These are phyloP conservation scores for Fusarium transvaalense DNA, from an alignment of 2,329 filamentous ascomycete species.

Conservation along the genomic window DNA sequence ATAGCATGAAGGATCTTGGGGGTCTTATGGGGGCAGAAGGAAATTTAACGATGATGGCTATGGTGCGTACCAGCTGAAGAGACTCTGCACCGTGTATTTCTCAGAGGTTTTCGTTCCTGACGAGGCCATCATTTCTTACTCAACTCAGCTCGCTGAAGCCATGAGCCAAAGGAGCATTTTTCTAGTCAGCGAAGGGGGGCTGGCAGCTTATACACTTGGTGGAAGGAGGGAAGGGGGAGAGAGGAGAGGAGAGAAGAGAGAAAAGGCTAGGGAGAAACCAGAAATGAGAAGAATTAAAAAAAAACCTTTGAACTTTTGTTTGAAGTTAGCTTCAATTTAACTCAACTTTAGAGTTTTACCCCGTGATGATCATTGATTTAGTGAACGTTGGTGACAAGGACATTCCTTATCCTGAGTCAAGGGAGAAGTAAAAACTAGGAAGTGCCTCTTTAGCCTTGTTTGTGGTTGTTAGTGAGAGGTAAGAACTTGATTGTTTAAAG, in stretches of 20 bases:
- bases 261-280: conserved; percentile 13
- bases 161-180: neutral
- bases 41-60: conserved; percentile 2
- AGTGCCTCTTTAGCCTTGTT: neutral
- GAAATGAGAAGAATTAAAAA: conserved; percentile 26
- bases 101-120: neutral
- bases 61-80: neutral
- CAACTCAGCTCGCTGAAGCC: conserved; percentile 1
- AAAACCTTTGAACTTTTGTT: conserved; percentile 12
- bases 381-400: conserved; percentile 10
- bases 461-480: neutral
- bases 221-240: neutral
- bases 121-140: neutral
- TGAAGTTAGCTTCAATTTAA: neutral
- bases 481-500: neutral
- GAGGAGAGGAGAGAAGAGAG: conserved; percentile 4
- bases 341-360: neutral
- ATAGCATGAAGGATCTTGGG: conserved; percentile 9
- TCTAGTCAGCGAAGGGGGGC: neutral
- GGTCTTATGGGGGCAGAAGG: conserved; percentile 5
- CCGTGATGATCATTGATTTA: conserved; percentile 14
- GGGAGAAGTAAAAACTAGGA: conserved; percentile 22
- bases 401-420: conserved; percentile 35
- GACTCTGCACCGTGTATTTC: conserved; percentile 14
- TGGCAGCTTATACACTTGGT: neutral